Evolutionary conservation across 1,284 basidiomycete species (phyloP), one percentile per base, ranked within the genome.

Genomic region (Tilletia setariae): DNA sequence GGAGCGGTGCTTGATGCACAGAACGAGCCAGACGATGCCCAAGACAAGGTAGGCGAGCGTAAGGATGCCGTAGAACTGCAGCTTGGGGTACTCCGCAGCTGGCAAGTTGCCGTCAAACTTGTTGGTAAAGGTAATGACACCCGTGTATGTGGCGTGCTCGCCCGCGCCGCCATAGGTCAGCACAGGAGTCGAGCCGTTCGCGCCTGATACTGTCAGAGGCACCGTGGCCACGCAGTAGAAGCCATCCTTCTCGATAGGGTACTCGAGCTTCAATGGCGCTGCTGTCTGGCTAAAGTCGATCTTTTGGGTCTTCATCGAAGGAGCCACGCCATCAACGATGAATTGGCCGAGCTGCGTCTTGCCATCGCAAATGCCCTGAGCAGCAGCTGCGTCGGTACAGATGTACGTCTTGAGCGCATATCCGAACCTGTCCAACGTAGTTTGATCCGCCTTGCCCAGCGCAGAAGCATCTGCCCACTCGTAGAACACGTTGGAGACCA

Each of bases 1-100:
- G 62, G 90, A 86, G 56, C 89, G 85, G 82, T 96, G 89, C 75
- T 87, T 88, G 81, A 90, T 91, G 81, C 93, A 97, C 42, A 94
- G 84, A 85, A 89, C 90, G 11, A 87, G 90, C 95, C 95, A 99
- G 0, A 84, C 87, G 9, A 84, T 84, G 19, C 87, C 92, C 61
- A 94, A 84, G 0, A 85, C 80, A 63, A 87, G 79, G 82, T 97
- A 98, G 19, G 91, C 84, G 43, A 93, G 78, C 77, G 91, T 91
- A 86, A 98, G 89, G 25, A 85, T 82, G 66, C 91, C 88, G 84
- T 98, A 98, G 84, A 98, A 97, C 72, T 88, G 90, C 78, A 98
- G 91, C 88, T 98, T 99, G n/a, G 95, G 95, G 82, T 97, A 96
- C 82, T 99, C 95, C 1, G 91, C 88, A 2, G 94, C 94, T 2